Base-by-base conservation (phyloP, 768 basidiomycete genomes). In the Mycena rosella region DNA sequence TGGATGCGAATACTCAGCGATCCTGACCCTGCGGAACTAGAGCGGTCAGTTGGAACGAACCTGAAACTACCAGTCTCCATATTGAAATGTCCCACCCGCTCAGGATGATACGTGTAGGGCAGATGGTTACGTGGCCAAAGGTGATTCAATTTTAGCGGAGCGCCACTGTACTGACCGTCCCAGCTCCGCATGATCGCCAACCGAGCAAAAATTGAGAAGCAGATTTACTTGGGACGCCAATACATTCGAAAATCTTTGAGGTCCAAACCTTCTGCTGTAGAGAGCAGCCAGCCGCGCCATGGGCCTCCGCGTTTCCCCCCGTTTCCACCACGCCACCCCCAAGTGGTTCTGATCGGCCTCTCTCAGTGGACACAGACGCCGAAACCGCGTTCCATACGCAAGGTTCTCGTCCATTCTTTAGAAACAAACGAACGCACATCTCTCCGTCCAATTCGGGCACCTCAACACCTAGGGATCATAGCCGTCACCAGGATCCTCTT, bases 81-180 rank as follows among this genome's bases (percentile, higher is more conserved):
- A n/a, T n/a, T 49, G 17, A n/a, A 48, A 27, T 29, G 14, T 38
- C n/a, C 5, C 5, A 22, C 29, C 2, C 8, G 3, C 14, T 15
- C 36, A 67, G 95, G 67, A 96, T 98, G 95, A 87, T 98, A 67
- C 82, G 83, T 60, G 93, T 95, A 0, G 98, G 98, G 14, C 86
- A 98, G 79, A 76, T 88, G 13, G 97, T 96, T 30, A 94, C 98
- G n/a, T 99, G 96, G 96, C 97, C 98, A 0, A 98, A 97, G 83
- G 94, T 97, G 70, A 42, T 54, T 66, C 59, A 20, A 2, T 52
- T 26, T 64, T 20, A 8, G n/a, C 26, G n/a, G 29, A 10, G 55
- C 11, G 48, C 51, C 10, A 5, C 24, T 45, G 36, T 52, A 44
- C 22, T 27, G 27, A 14, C 30, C 8, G 3, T 24, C 13, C 18